phyloP scores from a whole-genome alignment of 306 rosid species.

The Cajanus cajan region DNA sequence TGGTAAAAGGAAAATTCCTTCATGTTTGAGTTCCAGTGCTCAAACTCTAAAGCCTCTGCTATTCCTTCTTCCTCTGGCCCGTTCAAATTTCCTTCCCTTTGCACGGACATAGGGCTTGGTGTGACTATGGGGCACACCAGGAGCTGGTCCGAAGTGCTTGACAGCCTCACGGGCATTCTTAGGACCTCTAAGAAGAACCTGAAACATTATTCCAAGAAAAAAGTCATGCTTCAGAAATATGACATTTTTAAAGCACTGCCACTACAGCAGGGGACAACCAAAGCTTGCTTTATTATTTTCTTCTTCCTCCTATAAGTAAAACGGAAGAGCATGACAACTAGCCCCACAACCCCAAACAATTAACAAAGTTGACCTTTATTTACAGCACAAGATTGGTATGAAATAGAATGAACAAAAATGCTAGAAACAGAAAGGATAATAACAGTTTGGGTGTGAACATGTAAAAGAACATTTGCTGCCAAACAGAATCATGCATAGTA shows the following conservation, averaged over 20 bases:
- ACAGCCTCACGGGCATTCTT: constrained; percentile 72
- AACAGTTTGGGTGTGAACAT: not conserved
- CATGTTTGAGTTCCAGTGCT: constrained; percentile 20
- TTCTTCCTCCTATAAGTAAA: not conserved
- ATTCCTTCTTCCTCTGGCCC: constrained; percentile 60
- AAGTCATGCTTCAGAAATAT: not conserved
- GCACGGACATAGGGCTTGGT: constrained; percentile 60
- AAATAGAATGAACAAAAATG: not conserved
- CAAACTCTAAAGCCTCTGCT: constrained; percentile 63
- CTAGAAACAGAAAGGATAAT: not conserved
- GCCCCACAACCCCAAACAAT: not conserved
- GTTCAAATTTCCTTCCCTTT: constrained; percentile 54
- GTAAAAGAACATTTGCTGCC: not conserved
- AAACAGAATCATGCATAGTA: not conserved
- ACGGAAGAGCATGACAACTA: not conserved
- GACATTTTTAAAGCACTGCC: not conserved
- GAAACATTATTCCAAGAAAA: not conserved
- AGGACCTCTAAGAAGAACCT: constrained; percentile 66
- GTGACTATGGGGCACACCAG: constrained; percentile 73
- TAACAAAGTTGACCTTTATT: not conserved
- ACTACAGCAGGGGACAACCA: not conserved
- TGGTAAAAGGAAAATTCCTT: not conserved
- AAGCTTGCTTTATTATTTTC: not conserved
- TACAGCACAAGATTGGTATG: not conserved
- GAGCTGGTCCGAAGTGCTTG: constrained; percentile 69